Percentiles rank a stretch among this genome's conserved stretches.
Conservation (phyloP, 257 asterid species). For the Eucommia ulmoides region DNA sequence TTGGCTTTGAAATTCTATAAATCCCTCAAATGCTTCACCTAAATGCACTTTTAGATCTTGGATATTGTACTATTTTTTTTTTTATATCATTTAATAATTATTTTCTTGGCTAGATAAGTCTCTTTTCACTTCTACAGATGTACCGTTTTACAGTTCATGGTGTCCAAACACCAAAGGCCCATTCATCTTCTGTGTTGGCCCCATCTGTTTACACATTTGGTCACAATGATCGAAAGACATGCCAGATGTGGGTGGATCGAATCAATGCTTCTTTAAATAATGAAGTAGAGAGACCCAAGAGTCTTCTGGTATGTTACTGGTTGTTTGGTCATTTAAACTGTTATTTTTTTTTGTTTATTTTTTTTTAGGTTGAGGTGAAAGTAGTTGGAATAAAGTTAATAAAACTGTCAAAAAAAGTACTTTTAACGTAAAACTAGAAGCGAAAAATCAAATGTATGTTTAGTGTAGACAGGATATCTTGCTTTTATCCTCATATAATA, state of each 20-base stretch:
- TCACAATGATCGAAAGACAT: constrained; percentile 47
- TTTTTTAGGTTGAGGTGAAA: constrained; percentile 12
- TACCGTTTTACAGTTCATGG: constrained; percentile 59
- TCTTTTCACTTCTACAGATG: constrained; percentile 49
- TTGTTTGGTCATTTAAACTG: constrained; percentile 2
- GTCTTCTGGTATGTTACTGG: constrained; percentile 59
- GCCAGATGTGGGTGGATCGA: constrained; percentile 58
- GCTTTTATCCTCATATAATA: no score
- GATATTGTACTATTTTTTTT: no score
- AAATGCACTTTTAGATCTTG: no score
- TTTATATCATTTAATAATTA: constrained; percentile 4
- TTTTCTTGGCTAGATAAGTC: constrained; percentile 4
- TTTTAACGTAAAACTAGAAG: constrained; percentile 11
- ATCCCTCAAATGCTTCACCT: no score
- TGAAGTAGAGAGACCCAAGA: constrained; percentile 60
- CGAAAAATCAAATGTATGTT: no score
- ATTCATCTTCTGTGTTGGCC: constrained; percentile 42
- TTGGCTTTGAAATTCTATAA: no score
- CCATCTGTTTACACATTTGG: constrained; percentile 65
- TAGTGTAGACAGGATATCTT: no score
- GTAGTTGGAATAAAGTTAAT: no score
- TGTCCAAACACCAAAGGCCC: constrained; percentile 51
- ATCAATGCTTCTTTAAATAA: constrained; percentile 29
- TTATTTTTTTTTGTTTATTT: not conserved
- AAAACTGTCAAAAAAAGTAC: no score